Evolutionary conservation across 1,284 basidiomycete species (phyloP).

Genomic region (Fomitopsis schrenkii): DNA sequence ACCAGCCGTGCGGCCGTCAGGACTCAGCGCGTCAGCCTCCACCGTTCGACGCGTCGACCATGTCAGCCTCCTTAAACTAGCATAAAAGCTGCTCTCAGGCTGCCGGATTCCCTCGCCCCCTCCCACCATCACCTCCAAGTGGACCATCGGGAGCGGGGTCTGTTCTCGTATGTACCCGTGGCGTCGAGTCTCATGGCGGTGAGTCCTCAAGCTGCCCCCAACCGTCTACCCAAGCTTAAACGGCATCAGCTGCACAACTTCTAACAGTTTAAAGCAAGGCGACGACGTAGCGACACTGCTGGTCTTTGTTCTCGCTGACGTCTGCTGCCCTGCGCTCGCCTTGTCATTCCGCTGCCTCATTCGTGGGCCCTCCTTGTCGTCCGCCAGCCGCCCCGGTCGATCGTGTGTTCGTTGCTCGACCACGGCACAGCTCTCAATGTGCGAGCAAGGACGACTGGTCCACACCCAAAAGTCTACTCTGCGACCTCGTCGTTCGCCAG

Average conservation of each 20-base stretch:
- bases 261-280: not conserved
- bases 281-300: not conserved
- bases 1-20: too few species aligned
- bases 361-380: not conserved
- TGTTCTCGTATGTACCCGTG: not conserved
- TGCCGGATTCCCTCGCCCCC: not conserved
- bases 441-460: not conserved
- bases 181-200: not conserved
- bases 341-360: not conserved
- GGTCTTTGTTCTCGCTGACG: not conserved
- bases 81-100: not conserved
- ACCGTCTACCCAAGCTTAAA: not conserved
- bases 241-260: too few species aligned
- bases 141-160: not conserved
- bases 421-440: not conserved
- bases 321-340: not conserved
- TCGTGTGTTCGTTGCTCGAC: not conserved
- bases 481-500: not conserved
- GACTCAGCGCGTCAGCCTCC: too few species aligned
- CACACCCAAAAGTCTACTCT: not conserved
- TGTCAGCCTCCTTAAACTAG: not conserved
- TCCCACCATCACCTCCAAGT: not conserved
- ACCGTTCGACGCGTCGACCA: too few species aligned
- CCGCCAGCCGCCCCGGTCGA: not conserved
- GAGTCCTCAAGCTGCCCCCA: not conserved